Conservation (phyloP, 2,329 filamentous ascomycete species). For the Ceratocystis alfenasii region DNA sequence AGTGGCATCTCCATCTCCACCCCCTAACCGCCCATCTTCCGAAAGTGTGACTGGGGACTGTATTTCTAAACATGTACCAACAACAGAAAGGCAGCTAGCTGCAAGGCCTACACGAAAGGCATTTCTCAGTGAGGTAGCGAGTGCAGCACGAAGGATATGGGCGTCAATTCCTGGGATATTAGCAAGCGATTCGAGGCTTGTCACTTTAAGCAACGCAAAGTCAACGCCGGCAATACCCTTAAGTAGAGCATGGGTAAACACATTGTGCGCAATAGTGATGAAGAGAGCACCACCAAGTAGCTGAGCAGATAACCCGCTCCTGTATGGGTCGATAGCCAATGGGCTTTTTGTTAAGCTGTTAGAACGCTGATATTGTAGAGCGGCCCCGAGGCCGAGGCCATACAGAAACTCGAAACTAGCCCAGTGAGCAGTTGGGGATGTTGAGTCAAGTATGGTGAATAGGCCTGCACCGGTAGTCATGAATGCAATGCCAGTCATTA, state of each 20-base stretch:
- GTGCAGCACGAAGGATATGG: slow-evolving; percentile 41
- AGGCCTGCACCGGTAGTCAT: slow-evolving; percentile 32
- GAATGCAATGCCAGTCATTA: slow-evolving; percentile 30
- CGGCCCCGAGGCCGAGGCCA: slow-evolving; percentile 35
- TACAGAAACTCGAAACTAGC: slow-evolving; percentile 35
- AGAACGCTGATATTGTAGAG: slow-evolving; percentile 32
- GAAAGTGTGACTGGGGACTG: too few relatives aligned
- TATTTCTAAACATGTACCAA: slow-evolving; percentile 35
- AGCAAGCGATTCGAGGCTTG: slow-evolving; percentile 23
- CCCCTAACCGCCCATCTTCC: background rate
- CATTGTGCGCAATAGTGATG: slow-evolving; percentile 36
- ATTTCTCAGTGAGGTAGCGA: slow-evolving; percentile 48
- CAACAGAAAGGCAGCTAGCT: slow-evolving; percentile 40
- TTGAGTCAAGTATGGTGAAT: slow-evolving; percentile 31
- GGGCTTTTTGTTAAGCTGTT: too few relatives aligned
- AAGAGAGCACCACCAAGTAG: slow-evolving; percentile 37
- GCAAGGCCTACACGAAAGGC: slow-evolving; percentile 50
- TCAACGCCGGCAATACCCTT: slow-evolving; percentile 28
- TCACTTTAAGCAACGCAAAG: slow-evolving; percentile 20
- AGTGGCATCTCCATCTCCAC: background rate
- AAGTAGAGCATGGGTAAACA: slow-evolving; percentile 34
- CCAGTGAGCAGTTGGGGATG: slow-evolving; percentile 25
- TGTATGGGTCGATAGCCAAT: slow-evolving; percentile 27
- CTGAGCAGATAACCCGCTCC: slow-evolving; percentile 36
- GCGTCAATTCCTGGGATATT: slow-evolving; percentile 35